Evolutionary conservation across 148 eudicot species (phyloP).

Genomic region (Rhododendron simsii): DNA sequence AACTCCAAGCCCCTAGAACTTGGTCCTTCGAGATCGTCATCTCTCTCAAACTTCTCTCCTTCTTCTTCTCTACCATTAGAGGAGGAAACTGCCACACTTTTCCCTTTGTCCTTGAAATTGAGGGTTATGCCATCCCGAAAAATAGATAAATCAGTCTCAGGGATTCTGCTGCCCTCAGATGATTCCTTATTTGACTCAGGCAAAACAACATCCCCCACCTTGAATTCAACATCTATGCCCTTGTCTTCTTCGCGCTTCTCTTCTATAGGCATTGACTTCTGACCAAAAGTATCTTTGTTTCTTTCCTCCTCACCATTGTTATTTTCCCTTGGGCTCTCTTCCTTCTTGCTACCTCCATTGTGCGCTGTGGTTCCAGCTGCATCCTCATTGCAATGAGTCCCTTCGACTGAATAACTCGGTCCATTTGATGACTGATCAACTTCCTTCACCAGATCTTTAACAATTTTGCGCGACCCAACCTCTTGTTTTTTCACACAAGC

Average conservation of each 20-base stretch:
- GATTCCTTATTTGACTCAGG: constrained; percentile 28
- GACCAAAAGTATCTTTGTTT: constrained; percentile 14
- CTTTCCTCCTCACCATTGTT: constrained; percentile 21
- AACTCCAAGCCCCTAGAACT: constrained; percentile 75
- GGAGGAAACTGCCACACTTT: constrained; percentile 51
- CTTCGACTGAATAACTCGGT: constrained; percentile 19
- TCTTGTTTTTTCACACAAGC: constrained; percentile 28
- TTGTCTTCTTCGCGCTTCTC: constrained; percentile 18
- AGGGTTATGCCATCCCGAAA: constrained; percentile 17
- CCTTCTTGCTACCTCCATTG: constrained; percentile 23
- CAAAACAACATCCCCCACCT: constrained; percentile 20
- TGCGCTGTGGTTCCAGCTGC: constrained; percentile 18
- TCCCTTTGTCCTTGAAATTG: constrained; percentile 74
- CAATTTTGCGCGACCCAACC: constrained; percentile 13
- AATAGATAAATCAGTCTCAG: constrained; percentile 25
- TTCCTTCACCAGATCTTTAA: constrained; percentile 20
- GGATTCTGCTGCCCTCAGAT: constrained; percentile 28
- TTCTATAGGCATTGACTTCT: constrained; percentile 18
- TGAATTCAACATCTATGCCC: constrained; percentile 34
- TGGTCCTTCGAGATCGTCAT: constrained; percentile 61
- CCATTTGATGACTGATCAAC: constrained; percentile 22
- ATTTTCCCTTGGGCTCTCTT: constrained; percentile 24
- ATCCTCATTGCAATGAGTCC: constrained; percentile 27
- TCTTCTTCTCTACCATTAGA: constrained; percentile 30
- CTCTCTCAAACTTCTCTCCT: constrained; percentile 36